A percentile compares a stretch with the other conserved stretches of the same genome.
These are phyloP conservation scores for Barbatosphaeria neglecta DNA, from an alignment of 495 filamentous ascomycete species.

Conservation along the genomic window DNA sequence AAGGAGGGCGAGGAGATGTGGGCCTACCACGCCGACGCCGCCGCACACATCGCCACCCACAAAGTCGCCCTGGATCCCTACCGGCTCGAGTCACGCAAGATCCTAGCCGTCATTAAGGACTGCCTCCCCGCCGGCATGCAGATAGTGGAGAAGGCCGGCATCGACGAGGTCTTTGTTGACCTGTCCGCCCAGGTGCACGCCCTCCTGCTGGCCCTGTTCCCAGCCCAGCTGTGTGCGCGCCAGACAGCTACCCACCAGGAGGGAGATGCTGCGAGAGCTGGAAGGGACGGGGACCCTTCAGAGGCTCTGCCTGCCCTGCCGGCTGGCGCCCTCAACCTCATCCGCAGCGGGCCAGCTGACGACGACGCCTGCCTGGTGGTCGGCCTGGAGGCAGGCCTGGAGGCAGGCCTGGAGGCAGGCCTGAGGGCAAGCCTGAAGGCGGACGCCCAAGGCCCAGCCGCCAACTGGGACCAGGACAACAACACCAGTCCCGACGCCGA, in stretches of 20 bases:
- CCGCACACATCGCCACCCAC: constrained; percentile 64
- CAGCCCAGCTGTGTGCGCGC: constrained; percentile 60
- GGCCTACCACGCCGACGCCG: constrained; percentile 77
- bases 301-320: too few species aligned
- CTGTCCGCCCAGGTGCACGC: constrained; percentile 70
- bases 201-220: constrained; percentile 65
- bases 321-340: too few species aligned
- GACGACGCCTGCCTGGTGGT: too few species aligned
- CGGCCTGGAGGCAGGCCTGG: too few species aligned
- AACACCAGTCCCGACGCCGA: too few species aligned
- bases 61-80: constrained; percentile 95
- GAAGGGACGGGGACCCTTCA: too few species aligned
- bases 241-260: too few species aligned
- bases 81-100: constrained; percentile 70
- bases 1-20: constrained; percentile 81
- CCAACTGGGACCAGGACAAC: too few species aligned
- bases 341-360: too few species aligned
- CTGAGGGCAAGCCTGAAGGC: too few species aligned
- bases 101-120: constrained; percentile 72
- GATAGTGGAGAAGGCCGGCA: constrained; percentile 78
- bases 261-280: constrained; percentile 57
- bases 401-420: too few species aligned
- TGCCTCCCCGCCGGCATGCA: constrained; percentile 50
- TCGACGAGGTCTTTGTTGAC: constrained; percentile 88
- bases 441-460: too few species aligned